Evolutionary conservation across 1,284 basidiomycete species (phyloP).

Genomic region (Irpex lacteus): DNA sequence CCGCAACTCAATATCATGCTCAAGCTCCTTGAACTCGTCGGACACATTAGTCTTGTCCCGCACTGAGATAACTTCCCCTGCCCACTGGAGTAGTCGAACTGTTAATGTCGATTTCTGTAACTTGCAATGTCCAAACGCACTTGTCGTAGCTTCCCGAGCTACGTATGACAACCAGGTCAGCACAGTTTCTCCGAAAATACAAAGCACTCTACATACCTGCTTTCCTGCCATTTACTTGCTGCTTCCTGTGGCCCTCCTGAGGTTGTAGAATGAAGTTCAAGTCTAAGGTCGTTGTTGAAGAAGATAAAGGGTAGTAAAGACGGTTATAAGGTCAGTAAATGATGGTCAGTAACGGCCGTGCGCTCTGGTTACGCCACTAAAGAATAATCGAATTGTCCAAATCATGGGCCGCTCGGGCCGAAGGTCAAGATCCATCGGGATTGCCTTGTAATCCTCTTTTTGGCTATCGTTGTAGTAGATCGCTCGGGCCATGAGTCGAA

Average conservation of each 20-base stretch:
- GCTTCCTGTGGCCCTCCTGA: background rate
- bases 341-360: background rate
- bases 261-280: background rate
- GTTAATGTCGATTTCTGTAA: background rate
- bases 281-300: background rate
- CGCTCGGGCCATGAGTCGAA: too few relatives aligned
- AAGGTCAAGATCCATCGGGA: background rate
- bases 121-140: conserved; percentile 16
- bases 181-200: conserved; percentile 7
- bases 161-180: background rate
- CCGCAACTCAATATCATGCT: conserved; percentile 35
- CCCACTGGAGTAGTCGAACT: conserved; percentile 21
- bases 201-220: conserved; percentile 24
- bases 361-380: background rate
- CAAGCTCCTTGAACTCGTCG: conserved; percentile 36
- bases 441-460: too few relatives aligned
- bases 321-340: background rate
- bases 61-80: conserved; percentile 35
- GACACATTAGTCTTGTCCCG: conserved; percentile 35
- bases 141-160: conserved; percentile 37
- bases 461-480: too few relatives aligned
- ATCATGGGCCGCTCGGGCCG: background rate
- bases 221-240: conserved; percentile 30
- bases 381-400: background rate
- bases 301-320: background rate